Conservation (phyloP, 2,329 filamentous ascomycete genomes). For the Botrytis fragariae region DNA sequence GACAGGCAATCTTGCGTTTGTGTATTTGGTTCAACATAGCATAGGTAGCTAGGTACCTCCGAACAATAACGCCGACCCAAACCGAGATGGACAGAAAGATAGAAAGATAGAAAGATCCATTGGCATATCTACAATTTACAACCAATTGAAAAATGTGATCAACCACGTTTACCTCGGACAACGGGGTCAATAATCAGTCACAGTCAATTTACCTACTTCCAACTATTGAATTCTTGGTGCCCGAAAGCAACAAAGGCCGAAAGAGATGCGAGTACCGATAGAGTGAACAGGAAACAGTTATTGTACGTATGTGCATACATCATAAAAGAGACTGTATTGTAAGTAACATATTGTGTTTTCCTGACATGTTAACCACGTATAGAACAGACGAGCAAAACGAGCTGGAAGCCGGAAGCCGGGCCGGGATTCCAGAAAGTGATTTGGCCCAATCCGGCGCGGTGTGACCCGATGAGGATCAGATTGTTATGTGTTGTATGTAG, state of each 20-base stretch:
- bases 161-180: not conserved
- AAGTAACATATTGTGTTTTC: not conserved
- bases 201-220: not conserved
- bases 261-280: too few species aligned
- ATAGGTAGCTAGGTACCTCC: not conserved
- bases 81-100: not conserved
- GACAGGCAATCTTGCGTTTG: not conserved
- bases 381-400: not conserved
- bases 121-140: not conserved
- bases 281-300: too few species aligned
- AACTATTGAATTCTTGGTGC: not conserved
- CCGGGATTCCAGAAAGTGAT: not conserved
- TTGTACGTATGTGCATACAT: too few species aligned
- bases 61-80: not conserved
- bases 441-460: not conserved
- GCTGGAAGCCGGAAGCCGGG: constrained; percentile 1
- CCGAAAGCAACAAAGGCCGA: not conserved
- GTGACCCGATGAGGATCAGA: not conserved
- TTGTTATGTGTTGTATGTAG: not conserved
- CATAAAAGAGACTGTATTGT: not conserved
- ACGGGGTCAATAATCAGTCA: not conserved
- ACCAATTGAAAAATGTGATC: not conserved
- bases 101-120: not conserved
- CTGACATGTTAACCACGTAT: not conserved
- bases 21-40: not conserved